A percentile compares a stretch with the other conserved stretches of the same genome.
These are phyloP conservation scores for Starmera pachycereana DNA, from an alignment of 805 yeast genomes.

Conservation along the genomic window DNA sequence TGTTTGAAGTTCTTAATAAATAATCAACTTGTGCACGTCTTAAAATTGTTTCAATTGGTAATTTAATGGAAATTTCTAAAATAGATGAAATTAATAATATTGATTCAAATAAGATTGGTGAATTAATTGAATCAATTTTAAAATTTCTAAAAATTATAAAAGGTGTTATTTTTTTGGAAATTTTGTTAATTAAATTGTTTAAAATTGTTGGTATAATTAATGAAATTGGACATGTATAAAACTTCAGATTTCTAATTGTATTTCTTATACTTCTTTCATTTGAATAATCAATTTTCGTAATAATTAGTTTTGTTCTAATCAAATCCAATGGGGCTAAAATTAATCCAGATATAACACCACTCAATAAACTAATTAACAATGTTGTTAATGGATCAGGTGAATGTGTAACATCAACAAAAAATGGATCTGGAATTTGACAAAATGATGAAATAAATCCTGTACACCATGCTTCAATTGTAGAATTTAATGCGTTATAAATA, in stretches of 20 bases:
- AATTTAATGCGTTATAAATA: slow-evolving; percentile 60
- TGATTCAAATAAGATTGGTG: slow-evolving; percentile 50
- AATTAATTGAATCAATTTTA: slow-evolving; percentile 56
- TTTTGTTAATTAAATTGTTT: slow-evolving; percentile 47
- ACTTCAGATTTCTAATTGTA: slow-evolving; percentile 42
- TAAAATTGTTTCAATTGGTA: slow-evolving; percentile 82
- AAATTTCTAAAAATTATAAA: slow-evolving; percentile 46
- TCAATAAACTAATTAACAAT: slow-evolving; percentile 56
- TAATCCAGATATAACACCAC: slow-evolving; percentile 64
- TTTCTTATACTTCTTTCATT: slow-evolving; percentile 61
- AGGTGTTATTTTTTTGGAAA: slow-evolving; percentile 60
- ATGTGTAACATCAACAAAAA: slow-evolving; percentile 71
- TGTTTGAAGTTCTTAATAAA: slow-evolving; percentile 28
- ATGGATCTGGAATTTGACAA: slow-evolving; percentile 79
- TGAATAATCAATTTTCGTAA: slow-evolving; percentile 44
- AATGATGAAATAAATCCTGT: slow-evolving; percentile 81
- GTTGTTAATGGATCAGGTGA: slow-evolving; percentile 67
- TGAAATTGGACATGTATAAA: slow-evolving; percentile 43
- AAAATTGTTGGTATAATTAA: slow-evolving; percentile 60
- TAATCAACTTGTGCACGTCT: slow-evolving; percentile 75
- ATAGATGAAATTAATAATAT: slow-evolving; percentile 52
- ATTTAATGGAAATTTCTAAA: slow-evolving; percentile 58
- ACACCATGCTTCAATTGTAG: slow-evolving; percentile 83
- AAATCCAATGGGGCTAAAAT: slow-evolving; percentile 73
- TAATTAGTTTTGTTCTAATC: slow-evolving; percentile 66